These are phyloP conservation scores for Cephaloascus albidus DNA, from an alignment of 805 yeast species.

Conservation along the genomic window DNA sequence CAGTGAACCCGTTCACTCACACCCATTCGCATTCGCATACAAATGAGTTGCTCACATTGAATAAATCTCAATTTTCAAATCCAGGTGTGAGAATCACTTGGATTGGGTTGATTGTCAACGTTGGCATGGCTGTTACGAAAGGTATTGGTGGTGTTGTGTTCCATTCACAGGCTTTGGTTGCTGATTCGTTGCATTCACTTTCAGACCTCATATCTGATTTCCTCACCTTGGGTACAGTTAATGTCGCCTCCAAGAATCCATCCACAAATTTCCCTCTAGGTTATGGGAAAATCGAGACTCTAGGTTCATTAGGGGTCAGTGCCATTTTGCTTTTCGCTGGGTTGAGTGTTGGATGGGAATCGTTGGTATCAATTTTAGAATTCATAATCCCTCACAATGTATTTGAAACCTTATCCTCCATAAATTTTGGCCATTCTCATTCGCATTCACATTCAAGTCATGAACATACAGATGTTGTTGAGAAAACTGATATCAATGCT, in stretches of 20 bases:
- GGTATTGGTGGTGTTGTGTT: constrained; percentile 84
- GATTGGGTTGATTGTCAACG: constrained; percentile 79
- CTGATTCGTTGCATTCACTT: constrained; percentile 91
- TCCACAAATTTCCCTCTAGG: constrained; percentile 68
- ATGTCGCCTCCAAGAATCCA: constrained; percentile 57
- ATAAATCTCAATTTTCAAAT: constrained; percentile 29
- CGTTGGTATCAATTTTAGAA: constrained; percentile 58
- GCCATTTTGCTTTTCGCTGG: constrained; percentile 82
- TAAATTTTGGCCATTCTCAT: constrained; percentile 45
- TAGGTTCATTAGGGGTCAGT: constrained; percentile 86
- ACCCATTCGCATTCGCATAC: not conserved
- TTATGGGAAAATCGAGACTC: constrained; percentile 85
- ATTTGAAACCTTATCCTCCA: constrained; percentile 40
- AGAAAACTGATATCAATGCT: constrained; percentile 71
- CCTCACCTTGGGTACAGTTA: constrained; percentile 81
- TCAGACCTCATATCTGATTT: constrained; percentile 88
- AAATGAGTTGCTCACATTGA: constrained; percentile 10
- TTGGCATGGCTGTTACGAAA: constrained; percentile 79
- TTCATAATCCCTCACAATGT: constrained; percentile 57
- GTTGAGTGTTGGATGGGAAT: constrained; percentile 80
- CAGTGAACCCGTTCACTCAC: constrained; percentile 1
- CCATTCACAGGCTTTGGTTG: constrained; percentile 90
- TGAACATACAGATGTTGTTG: constrained; percentile 12
- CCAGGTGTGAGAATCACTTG: constrained; percentile 92
- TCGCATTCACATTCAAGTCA: constrained; percentile 32